Conservation (phyloP, 192 early-diverging fungal species). For the Dissophora ornata region DNA sequence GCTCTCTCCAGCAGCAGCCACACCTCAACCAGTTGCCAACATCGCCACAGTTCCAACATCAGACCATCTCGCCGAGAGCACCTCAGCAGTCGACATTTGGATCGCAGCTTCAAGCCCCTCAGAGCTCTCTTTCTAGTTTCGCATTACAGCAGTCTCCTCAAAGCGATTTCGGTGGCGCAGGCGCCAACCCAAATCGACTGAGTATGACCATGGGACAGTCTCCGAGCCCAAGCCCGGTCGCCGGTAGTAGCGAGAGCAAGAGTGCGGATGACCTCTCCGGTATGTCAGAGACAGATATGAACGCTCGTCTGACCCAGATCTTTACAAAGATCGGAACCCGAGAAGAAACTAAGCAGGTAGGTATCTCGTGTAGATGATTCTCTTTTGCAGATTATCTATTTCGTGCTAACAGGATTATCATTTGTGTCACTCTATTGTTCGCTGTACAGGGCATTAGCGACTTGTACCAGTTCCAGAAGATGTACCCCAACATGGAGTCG, state of each 20-base stretch:
- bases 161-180: slow-evolving; percentile 16
- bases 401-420: slow-evolving; percentile 3
- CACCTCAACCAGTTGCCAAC: slow-evolving; percentile 19
- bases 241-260: slow-evolving; percentile 14
- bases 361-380: no score
- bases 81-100: slow-evolving; percentile 17
- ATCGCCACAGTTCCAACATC: slow-evolving; percentile 37
- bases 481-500: slow-evolving; percentile 71
- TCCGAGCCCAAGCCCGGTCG: slow-evolving; percentile 5
- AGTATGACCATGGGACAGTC: slow-evolving; percentile 26
- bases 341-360: slow-evolving; percentile 74
- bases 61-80: slow-evolving; percentile 18
- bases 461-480: slow-evolving; percentile 80
- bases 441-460: slow-evolving; percentile 72
- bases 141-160: slow-evolving; percentile 12
- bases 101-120: slow-evolving; percentile 19
- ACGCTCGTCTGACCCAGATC: slow-evolving; percentile 71
- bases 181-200: slow-evolving; percentile 18
- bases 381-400: no score
- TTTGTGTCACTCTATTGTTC: no score
- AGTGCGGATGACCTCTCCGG: slow-evolving; percentile 24
- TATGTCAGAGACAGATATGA: slow-evolving; percentile 69
- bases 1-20: slow-evolving; percentile 30
- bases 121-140: slow-evolving; percentile 4
- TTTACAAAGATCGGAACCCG: slow-evolving; percentile 78